These are phyloP conservation scores for Tetramitus jugosus DNA, from an alignment of 208 protist species.

Conservation along the genomic window DNA sequence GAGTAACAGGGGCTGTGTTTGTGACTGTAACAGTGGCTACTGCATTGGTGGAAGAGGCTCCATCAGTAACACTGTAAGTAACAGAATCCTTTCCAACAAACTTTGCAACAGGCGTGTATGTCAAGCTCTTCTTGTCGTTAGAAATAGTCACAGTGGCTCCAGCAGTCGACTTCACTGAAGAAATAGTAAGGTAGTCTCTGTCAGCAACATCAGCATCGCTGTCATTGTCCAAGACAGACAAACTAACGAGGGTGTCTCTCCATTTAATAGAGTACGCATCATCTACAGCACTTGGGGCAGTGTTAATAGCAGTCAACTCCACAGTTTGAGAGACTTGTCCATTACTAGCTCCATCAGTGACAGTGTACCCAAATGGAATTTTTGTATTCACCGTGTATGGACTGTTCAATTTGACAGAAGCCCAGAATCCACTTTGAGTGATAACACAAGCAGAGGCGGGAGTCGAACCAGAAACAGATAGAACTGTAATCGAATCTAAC, in stretches of 20 bases:
- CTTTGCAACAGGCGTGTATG: neutral
- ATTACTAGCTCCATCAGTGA: neutral
- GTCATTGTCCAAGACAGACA: neutral
- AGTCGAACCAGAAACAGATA: neutral
- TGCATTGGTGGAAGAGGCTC: neutral
- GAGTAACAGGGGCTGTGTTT: neutral
- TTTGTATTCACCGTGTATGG: neutral
- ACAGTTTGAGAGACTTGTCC: neutral
- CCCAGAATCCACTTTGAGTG: neutral
- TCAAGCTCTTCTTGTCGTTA: neutral
- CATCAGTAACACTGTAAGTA: conserved; percentile 1
- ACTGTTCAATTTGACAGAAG: neutral
- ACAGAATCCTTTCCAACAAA: neutral
- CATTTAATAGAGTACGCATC: neutral
- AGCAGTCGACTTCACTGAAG: neutral
- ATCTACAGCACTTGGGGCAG: neutral
- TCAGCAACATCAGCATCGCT: neutral
- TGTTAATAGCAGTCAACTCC: neutral
- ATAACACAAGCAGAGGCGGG: neutral
- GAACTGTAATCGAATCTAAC: neutral
- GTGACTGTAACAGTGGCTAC: neutral
- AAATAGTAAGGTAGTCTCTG: neutral
- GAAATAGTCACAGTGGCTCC: neutral
- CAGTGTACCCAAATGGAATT: neutral
- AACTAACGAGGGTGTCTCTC: neutral